These are phyloP conservation scores for Calonectria hongkongensis DNA, from an alignment of 2,329 filamentous ascomycete genomes.

Conservation along the genomic window DNA sequence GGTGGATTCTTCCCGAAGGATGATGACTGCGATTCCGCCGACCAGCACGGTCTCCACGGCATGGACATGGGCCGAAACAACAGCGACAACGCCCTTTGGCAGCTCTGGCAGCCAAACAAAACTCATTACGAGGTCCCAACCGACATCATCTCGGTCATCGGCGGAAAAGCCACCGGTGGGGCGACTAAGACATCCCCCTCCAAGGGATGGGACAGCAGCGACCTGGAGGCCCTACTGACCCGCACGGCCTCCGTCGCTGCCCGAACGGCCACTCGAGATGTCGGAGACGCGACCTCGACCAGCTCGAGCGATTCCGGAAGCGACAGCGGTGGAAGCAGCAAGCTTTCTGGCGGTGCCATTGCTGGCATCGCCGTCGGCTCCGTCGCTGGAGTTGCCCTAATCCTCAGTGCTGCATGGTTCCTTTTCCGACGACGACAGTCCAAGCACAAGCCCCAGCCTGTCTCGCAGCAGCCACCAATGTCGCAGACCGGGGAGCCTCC, in stretches of 20 bases:
- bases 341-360: constrained; percentile 61
- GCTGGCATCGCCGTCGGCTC: constrained; percentile 66
- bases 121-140: constrained; percentile 72
- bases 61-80: constrained; percentile 73
- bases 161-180: constrained; percentile 69
- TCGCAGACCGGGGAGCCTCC: constrained; percentile 48
- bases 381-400: constrained; percentile 54
- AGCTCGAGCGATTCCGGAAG: not conserved
- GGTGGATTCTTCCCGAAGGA: constrained; percentile 74
- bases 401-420: constrained; percentile 55
- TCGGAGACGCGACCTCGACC: constrained; percentile 48
- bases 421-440: constrained; percentile 56
- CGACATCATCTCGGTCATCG: constrained; percentile 69
- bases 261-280: constrained; percentile 70
- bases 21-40: constrained; percentile 69
- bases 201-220: constrained; percentile 68
- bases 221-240: constrained; percentile 72
- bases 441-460: constrained; percentile 3
- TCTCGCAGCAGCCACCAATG: constrained; percentile 50
- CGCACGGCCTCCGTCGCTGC: constrained; percentile 66
- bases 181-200: constrained; percentile 71
- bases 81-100: constrained; percentile 67
- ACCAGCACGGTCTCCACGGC: constrained; percentile 74
- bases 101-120: constrained; percentile 68
- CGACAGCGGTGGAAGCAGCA: constrained; percentile 1